Conservation (phyloP, 2,329 filamentous ascomycete species). For the Annulohypoxylon truncatum region DNA sequence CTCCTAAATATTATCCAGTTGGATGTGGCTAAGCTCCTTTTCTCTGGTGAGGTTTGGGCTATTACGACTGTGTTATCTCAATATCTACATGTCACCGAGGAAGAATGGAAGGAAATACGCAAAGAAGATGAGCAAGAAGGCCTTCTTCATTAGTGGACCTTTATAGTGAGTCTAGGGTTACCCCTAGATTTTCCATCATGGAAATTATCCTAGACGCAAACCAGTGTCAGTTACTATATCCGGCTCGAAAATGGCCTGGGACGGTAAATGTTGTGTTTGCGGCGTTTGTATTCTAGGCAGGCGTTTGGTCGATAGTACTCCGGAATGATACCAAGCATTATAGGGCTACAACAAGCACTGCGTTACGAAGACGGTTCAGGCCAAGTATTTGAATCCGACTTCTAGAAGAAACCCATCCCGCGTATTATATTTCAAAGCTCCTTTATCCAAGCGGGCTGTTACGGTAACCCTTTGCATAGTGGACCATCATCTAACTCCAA, state of each 20-base stretch:
- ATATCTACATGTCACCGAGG: constrained; percentile 56
- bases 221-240: neutral
- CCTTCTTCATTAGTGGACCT: constrained; percentile 5
- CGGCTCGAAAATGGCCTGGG: constrained; percentile 6
- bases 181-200: neutral
- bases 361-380: neutral
- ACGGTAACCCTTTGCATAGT: constrained; percentile 29
- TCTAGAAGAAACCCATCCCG: constrained; percentile 7
- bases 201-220: neutral
- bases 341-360: constrained; percentile 1
- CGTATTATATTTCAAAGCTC: constrained; percentile 3
- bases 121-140: constrained; percentile 36
- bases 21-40: constrained; percentile 59
- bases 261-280: constrained; percentile 4
- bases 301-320: constrained; percentile 1
- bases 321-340: constrained; percentile 20
- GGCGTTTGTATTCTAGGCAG: constrained; percentile 13
- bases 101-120: constrained; percentile 57
- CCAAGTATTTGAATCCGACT: neutral
- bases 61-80: constrained; percentile 54
- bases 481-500: neutral
- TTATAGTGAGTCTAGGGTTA: neutral
- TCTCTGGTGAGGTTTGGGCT: constrained; percentile 61
- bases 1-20: constrained; percentile 59
- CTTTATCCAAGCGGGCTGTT: constrained; percentile 39